Conservation (phyloP, 139 green algal species). For the Trebouxia sp. region DNA sequence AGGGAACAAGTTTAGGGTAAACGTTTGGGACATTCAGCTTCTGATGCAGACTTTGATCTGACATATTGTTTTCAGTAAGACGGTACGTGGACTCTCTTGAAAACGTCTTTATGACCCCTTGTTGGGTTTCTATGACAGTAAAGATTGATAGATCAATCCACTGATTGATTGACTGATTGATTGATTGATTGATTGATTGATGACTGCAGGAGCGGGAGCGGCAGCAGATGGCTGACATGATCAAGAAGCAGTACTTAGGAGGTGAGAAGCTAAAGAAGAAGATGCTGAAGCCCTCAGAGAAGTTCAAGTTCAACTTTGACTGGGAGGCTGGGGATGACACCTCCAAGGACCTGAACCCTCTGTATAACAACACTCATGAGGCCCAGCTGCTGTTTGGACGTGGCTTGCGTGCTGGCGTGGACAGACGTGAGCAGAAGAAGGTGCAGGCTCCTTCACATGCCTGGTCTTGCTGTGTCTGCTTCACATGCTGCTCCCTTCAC, state of each 20-base stretch:
- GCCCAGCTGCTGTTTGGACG: slow-evolving; percentile 92
- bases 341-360: slow-evolving; percentile 85
- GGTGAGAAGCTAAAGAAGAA: slow-evolving; percentile 78
- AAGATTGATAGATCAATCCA: too few relatives aligned
- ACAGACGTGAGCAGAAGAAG: slow-evolving; percentile 95
- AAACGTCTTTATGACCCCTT: too few relatives aligned
- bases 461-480: not conserved
- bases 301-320: slow-evolving; percentile 97
- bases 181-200: too few relatives aligned
- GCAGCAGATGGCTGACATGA: slow-evolving; percentile 86
- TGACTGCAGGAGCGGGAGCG: slow-evolving; percentile 67
- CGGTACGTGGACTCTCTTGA: too few relatives aligned
- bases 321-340: slow-evolving; percentile 97
- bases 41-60: too few relatives aligned
- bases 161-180: too few relatives aligned
- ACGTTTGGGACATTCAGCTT: too few relatives aligned
- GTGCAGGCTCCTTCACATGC: not conserved
- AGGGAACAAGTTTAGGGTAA: too few relatives aligned
- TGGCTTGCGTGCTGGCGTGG: slow-evolving; percentile 90
- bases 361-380: slow-evolving; percentile 90
- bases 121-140: too few relatives aligned
- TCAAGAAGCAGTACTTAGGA: slow-evolving; percentile 93
- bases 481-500: too few relatives aligned
- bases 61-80: too few relatives aligned
- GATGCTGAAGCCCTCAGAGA: slow-evolving; percentile 81